Evolutionary conservation across 495 filamentous ascomycete species (phyloP), one percentile per base, ranked within the genome.

Genomic region (Hypomontagnella monticulosa): DNA sequence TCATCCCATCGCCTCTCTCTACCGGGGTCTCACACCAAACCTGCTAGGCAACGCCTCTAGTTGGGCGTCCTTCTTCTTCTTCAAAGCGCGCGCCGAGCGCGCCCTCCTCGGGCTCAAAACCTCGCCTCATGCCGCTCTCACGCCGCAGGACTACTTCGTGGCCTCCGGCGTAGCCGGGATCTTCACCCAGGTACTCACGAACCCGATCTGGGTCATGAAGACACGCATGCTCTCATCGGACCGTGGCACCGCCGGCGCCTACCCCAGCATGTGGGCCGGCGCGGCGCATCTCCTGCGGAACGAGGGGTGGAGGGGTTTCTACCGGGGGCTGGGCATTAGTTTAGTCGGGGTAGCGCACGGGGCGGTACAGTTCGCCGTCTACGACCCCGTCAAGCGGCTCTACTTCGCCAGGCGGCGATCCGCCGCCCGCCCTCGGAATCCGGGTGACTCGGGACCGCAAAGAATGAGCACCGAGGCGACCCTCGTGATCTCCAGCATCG

Each of bases 191-290:
- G 73, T 93, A 20, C 79, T 91, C 61, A 98, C 96, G 47, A 99
- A 99, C 73, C 95, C 95, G 4, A 90, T 99, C 71, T 99, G 95
- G 95, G 95, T 99, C 4, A 85, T 99, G 73, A 98, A 98, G 76
- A 99, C 95, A 2, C 91, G 95, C 49, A 98, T 99, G 94, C 81
- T 99, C 10, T 91, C 93, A 30, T 92, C 89, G 2, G 88, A 93
- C 67, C 83, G 84, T 44, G 76, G 80, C 38, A 81, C 85, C 19
- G 89, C 87, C 1, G 92, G 92, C 51, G 93, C 93, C 4, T 99
- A 98, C 77, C 78, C 84, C n/a, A 88, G 84, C 60, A 88, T 96
- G 75, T 78, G 78, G 49, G 79, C 87, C 51, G 95, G 95, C 47
- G 82, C 85, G 23, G 76, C 63, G 27, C 83, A 85, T 47, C 85